Evolutionary conservation across 2,329 filamentous ascomycete species (phyloP).

Genomic region (Clarireedia sp.): DNA sequence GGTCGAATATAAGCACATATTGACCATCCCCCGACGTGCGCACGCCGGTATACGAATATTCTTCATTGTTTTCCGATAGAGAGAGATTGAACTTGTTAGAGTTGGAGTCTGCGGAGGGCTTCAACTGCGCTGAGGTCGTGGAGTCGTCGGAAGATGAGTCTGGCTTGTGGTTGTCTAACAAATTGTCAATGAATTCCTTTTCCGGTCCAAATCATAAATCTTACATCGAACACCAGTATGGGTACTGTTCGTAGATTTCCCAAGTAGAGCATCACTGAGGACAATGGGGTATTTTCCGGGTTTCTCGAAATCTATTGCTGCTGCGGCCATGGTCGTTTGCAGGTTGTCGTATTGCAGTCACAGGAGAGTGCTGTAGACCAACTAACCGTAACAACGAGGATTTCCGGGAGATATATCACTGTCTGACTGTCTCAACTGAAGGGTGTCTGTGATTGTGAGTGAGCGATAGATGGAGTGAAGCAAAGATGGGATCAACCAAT

Average conservation of each 20-base stretch:
- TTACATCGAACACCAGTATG: slow-evolving; percentile 55
- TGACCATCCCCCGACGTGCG: slow-evolving; percentile 48
- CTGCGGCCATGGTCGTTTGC: slow-evolving; percentile 6
- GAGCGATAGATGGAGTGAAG: no score
- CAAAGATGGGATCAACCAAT: no score
- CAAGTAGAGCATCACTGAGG: slow-evolving; percentile 53
- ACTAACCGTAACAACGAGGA: no score
- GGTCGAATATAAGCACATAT: slow-evolving; percentile 69
- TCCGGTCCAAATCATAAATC: slow-evolving; percentile 18
- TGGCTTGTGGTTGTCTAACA: slow-evolving; percentile 55
- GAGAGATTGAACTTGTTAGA: slow-evolving; percentile 39
- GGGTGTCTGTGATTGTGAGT: no score
- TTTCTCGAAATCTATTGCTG: slow-evolving; percentile 49
- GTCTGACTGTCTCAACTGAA: no score
- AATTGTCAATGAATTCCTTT: slow-evolving; percentile 12
- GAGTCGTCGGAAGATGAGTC: slow-evolving; percentile 41
- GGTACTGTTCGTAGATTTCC: slow-evolving; percentile 47
- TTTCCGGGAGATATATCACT: no score
- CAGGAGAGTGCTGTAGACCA: not conserved
- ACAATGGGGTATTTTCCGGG: slow-evolving; percentile 55
- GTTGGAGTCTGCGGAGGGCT: slow-evolving; percentile 34
- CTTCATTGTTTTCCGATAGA: slow-evolving; percentile 43
- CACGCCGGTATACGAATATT: slow-evolving; percentile 53
- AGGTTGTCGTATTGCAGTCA: not conserved
- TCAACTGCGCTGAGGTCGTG: slow-evolving; percentile 38